Evolutionary conservation across 2,329 filamentous ascomycete species (phyloP), one percentile per base, ranked within the genome.

Genomic region (Juglanconis oblonga): DNA sequence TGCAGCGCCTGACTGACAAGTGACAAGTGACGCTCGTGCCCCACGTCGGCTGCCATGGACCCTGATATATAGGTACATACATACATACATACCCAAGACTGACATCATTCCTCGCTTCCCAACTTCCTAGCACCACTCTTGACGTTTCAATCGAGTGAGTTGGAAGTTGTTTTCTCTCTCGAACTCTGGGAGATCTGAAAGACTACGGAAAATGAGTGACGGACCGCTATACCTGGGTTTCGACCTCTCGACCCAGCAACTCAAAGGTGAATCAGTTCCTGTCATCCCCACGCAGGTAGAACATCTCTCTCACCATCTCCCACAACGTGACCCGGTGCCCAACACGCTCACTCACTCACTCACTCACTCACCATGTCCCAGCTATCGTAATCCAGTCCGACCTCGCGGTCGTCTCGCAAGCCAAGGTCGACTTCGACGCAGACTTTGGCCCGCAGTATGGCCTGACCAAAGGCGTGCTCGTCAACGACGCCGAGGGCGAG

Each of bases 191-290:
- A 14, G n/a, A 45, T 17, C n/a, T 1, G 11, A 45, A 45, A 17
- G 8, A 17, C 1, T 17, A 35, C 14, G 24, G 14, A 9, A 17
- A 35, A 14, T 33, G 10, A 24, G 55, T 58, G 64, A 68, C 63
- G 81, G 78, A 36, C 87, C 90, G 17, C 79, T 96, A 63, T 97
- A 96, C 72, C 81, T 97, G 70, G 95, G 95, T 62, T 93, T 98
- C 74, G 95, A 99, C 77, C 87, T 98, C 62, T 97, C 93, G 48
- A 98, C 95, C 60, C 95, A 98, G 75, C 94, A 98, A 74, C 83
- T 98, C 60, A 98, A 99, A 83, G 93, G 91, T 87, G 74, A 65
- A 70, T 56, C 10, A 5, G 50, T 40, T n/a, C 17, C 31, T 45
- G 24, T 47, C 24, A 17, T 17, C 17, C 17, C 33, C 47, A 31